Conservation (phyloP, 2,329 filamentous ascomycete genomes). For the Stagonosporopsis rhizophila region DNA sequence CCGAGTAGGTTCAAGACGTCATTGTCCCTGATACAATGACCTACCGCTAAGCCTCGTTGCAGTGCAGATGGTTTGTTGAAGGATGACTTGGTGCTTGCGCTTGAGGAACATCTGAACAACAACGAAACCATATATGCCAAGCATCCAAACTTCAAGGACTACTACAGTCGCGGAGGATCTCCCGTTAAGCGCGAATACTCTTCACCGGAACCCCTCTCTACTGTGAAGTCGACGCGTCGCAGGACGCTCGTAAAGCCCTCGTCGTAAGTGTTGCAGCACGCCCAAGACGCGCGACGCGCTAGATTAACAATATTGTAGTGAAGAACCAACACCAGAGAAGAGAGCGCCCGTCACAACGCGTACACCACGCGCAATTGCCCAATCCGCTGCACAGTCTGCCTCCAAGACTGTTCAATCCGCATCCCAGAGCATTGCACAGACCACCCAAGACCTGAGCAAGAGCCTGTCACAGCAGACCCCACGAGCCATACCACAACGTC, state of each 20-base stretch:
- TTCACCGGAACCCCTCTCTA: constrained; percentile 47
- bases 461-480: constrained; percentile 35
- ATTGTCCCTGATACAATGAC: neutral
- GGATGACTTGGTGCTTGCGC: constrained; percentile 70
- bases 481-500: constrained; percentile 54
- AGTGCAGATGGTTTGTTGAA: constrained; percentile 78
- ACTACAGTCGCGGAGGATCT: constrained; percentile 72
- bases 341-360: constrained; percentile 22
- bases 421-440: constrained; percentile 8
- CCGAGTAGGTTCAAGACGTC: constrained; percentile 66
- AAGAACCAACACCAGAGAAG: constrained; percentile 55
- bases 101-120: constrained; percentile 54
- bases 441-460: constrained; percentile 6
- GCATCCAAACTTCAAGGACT: constrained; percentile 72
- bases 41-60: constrained; percentile 28
- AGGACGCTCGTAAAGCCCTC: constrained; percentile 44
- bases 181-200: constrained; percentile 58
- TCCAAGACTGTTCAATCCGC: constrained; percentile 10
- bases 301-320: constrained; percentile 41
- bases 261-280: constrained; percentile 34
- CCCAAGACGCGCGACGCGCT: constrained; percentile 37
- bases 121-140: constrained; percentile 71
- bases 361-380: constrained; percentile 10
- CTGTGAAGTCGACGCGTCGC: constrained; percentile 41
- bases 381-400: constrained; percentile 37